Evolutionary conservation across 2,329 filamentous ascomycete genomes (phyloP).

Genomic region (Diaporthe citrichinensis): DNA sequence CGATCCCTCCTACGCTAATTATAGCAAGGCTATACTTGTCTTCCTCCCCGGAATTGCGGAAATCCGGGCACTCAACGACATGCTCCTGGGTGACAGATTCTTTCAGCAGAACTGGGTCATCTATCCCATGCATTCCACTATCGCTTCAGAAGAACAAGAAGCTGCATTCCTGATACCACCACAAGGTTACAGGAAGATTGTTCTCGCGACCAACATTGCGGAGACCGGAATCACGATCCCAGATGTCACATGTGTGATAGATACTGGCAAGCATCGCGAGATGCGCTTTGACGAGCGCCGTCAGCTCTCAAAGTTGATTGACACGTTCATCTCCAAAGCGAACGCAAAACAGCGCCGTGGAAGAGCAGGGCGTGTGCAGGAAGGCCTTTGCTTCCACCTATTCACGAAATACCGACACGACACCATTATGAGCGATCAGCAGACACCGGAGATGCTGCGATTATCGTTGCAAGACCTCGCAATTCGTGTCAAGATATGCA

Average conservation of each 20-base stretch:
- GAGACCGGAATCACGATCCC: slow-evolving; percentile 99
- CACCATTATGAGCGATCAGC: slow-evolving; percentile 86
- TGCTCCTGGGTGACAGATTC: slow-evolving; percentile 81
- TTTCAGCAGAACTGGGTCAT: slow-evolving; percentile 87
- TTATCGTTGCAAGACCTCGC: slow-evolving; percentile 95
- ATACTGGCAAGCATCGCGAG: slow-evolving; percentile 96
- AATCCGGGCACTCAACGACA: slow-evolving; percentile 89
- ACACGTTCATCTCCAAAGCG: slow-evolving; percentile 94
- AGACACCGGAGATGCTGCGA: slow-evolving; percentile 96
- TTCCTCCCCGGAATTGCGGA: slow-evolving; percentile 96
- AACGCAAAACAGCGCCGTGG: slow-evolving; percentile 97
- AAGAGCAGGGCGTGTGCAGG: slow-evolving; percentile 93
- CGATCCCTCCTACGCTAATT: slow-evolving; percentile 75
- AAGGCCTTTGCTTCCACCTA: slow-evolving; percentile 94
- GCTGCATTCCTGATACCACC: slow-evolving; percentile 91
- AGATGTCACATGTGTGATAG: slow-evolving; percentile 96
- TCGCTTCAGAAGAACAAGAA: slow-evolving; percentile 97
- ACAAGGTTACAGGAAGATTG: slow-evolving; percentile 87
- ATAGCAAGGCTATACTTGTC: slow-evolving; percentile 92
- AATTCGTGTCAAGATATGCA: slow-evolving; percentile 97
- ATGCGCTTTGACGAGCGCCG: slow-evolving; percentile 96
- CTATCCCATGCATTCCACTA: slow-evolving; percentile 92
- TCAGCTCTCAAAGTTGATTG: slow-evolving; percentile 90
- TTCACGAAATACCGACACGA: slow-evolving; percentile 94
- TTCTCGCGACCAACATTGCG: slow-evolving; percentile 97